phyloP scores from a whole-genome alignment of 768 basidiomycete genomes.

The Lactifluus subvellereus region DNA sequence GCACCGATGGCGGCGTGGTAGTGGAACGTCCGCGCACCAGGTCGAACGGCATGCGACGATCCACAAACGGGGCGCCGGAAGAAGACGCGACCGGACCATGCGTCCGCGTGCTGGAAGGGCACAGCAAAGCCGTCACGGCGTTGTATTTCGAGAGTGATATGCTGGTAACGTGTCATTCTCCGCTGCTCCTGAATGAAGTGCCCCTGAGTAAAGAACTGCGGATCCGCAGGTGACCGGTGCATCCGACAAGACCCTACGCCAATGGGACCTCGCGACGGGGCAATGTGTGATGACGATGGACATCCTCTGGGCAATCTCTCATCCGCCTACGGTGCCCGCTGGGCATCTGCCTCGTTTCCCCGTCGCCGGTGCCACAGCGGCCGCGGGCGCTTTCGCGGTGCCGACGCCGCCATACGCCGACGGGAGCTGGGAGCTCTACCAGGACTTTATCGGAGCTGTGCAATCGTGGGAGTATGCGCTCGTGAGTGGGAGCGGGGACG shows the following conservation, averaged over 20 bases:
- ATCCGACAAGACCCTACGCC: constrained; percentile 95
- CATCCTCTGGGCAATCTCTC: constrained; percentile 98
- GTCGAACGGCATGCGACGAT: constrained; percentile 33
- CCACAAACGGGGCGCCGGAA: constrained; percentile 25
- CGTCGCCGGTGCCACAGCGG: constrained; percentile 49
- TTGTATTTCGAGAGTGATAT: constrained; percentile 95
- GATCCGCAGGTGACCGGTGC: constrained; percentile 83
- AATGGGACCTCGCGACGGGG: constrained; percentile 96
- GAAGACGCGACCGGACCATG: constrained; percentile 45
- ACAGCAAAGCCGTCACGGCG: constrained; percentile 87
- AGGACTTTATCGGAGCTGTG: constrained; percentile 95
- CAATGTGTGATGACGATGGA: constrained; percentile 99
- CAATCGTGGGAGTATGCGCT: constrained; percentile 99
- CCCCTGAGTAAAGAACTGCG: background rate
- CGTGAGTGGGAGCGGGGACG: constrained; percentile 95
- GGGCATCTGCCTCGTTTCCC: constrained; percentile 39
- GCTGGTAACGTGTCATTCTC: constrained; percentile 51
- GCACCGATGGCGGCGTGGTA: constrained; percentile 29
- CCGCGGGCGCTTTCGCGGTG: constrained; percentile 64
- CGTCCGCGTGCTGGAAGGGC: constrained; percentile 76
- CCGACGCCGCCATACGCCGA: constrained; percentile 86
- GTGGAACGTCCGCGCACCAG: constrained; percentile 35
- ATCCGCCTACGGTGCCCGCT: constrained; percentile 53
- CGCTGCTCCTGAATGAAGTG: background rate
- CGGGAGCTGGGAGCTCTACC: constrained; percentile 90